Percentiles rank a stretch among this genome's conserved stretches.
phyloP scores from a whole-genome alignment of 208 protist species.

The Endotrypanum monterogeii region DNA sequence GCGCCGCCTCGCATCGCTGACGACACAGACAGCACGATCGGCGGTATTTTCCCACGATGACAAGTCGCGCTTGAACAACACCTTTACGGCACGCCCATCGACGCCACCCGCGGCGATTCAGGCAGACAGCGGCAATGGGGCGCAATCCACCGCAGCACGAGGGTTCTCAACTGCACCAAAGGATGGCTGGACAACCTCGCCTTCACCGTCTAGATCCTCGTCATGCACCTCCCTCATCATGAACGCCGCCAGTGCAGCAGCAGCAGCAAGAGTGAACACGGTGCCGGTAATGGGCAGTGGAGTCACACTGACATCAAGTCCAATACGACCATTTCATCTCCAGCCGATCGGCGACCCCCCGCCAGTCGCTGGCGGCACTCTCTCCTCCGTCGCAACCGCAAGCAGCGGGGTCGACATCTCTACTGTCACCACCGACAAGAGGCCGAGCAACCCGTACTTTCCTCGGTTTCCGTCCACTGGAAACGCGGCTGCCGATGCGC shows the following conservation, averaged over 20 bases:
- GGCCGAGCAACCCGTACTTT: constrained; percentile 57
- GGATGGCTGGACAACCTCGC: neutral
- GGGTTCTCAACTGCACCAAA: neutral
- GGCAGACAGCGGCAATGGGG: neutral
- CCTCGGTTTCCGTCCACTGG: constrained; percentile 72
- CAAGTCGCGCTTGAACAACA: neutral
- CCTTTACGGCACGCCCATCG: neutral
- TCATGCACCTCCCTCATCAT: neutral
- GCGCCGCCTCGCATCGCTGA: constrained; percentile 3
- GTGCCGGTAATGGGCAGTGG: neutral
- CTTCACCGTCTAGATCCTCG: neutral
- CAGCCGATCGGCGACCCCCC: constrained; percentile 4
- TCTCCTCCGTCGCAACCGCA: neutral
- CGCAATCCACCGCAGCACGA: neutral
- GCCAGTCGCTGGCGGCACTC: neutral
- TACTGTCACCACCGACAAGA: neutral
- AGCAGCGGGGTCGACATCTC: neutral
- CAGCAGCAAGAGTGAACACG: neutral
- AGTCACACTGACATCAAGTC: neutral
- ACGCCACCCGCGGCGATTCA: neutral
- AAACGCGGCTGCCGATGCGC: constrained; percentile 70
- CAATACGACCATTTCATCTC: constrained; percentile 29
- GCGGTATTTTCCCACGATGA: neutral
- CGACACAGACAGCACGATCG: neutral
- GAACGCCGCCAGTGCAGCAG: neutral